These are phyloP conservation scores for Hyparrhenia diplandra DNA, from an alignment of 176 grass and related monocot genomes.

Conservation along the genomic window DNA sequence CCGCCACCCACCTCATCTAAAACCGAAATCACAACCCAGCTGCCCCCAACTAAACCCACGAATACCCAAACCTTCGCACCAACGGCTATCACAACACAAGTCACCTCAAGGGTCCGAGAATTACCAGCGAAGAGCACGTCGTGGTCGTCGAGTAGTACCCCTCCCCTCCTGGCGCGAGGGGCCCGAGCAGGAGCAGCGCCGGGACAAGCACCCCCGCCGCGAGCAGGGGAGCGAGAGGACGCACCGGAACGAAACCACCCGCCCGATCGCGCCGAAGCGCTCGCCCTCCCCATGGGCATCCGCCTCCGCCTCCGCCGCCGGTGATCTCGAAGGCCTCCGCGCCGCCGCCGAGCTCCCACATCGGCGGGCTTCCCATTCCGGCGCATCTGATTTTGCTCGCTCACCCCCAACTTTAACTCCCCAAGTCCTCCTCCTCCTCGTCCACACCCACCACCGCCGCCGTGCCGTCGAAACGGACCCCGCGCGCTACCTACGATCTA, in stretches of 20 bases:
- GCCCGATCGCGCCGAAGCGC: conserved; percentile 11
- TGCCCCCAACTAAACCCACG: background rate
- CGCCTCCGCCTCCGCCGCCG: conserved; percentile 13
- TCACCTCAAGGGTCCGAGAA: background rate
- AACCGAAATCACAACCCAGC: background rate
- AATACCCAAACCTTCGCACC: background rate
- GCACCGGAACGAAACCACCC: conserved; percentile 39
- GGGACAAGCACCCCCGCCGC: conserved; percentile 43
- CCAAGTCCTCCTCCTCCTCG: background rate
- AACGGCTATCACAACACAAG: background rate
- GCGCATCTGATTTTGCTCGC: conserved; percentile 55
- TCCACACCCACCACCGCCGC: background rate
- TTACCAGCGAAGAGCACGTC: conserved; percentile 46
- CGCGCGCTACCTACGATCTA: background rate
- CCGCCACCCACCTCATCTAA: background rate
- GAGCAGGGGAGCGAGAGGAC: conserved; percentile 47
- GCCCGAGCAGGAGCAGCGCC: conserved; percentile 48
- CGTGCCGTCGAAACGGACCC: background rate
- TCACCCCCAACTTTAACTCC: background rate
- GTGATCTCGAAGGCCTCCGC: conserved; percentile 36
- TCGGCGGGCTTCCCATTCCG: conserved; percentile 72
- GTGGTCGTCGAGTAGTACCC: conserved; percentile 47
- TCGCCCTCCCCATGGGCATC: background rate
- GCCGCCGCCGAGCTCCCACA: conserved; percentile 47
- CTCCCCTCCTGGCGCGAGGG: background rate